These are phyloP conservation scores for Excoecaria cochinchinensis DNA, from an alignment of 345 rosid genomes.

Conservation along the genomic window DNA sequence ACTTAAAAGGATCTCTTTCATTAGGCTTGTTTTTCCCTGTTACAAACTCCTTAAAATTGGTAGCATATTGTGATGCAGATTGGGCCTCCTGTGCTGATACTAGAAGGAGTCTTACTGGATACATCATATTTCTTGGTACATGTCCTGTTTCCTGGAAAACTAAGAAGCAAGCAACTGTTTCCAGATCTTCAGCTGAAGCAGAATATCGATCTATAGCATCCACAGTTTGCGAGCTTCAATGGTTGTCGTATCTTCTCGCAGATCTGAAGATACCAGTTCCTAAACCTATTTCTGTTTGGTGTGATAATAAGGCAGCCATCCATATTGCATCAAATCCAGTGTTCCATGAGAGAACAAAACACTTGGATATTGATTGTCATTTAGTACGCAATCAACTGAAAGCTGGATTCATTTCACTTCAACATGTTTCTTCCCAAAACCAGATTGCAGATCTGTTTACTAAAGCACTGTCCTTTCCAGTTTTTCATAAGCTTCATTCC, in stretches of 20 bases:
- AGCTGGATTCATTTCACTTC: too few species aligned
- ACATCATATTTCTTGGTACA: background rate
- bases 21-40: constrained; percentile 31
- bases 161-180: background rate
- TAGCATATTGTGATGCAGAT: background rate
- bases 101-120: background rate
- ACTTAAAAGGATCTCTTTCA: background rate
- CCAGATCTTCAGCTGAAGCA: background rate
- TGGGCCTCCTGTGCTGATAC: background rate
- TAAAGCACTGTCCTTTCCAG: too few species aligned
- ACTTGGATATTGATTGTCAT: too few species aligned
- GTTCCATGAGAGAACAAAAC: too few species aligned
- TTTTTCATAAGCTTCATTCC: too few species aligned
- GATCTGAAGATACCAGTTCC: background rate
- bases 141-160: background rate
- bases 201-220: background rate
- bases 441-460: too few species aligned
- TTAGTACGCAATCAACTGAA: too few species aligned
- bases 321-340: too few species aligned
- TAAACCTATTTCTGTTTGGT: too few species aligned
- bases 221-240: background rate
- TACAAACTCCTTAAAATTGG: constrained; percentile 25
- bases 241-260: background rate
- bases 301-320: too few species aligned
- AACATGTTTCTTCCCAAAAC: too few species aligned